A percentile compares a stretch with the other conserved stretches of the same genome.
phyloP scores from a whole-genome alignment of 2,329 filamentous ascomycete species.

The Fusarium ramigenum region DNA sequence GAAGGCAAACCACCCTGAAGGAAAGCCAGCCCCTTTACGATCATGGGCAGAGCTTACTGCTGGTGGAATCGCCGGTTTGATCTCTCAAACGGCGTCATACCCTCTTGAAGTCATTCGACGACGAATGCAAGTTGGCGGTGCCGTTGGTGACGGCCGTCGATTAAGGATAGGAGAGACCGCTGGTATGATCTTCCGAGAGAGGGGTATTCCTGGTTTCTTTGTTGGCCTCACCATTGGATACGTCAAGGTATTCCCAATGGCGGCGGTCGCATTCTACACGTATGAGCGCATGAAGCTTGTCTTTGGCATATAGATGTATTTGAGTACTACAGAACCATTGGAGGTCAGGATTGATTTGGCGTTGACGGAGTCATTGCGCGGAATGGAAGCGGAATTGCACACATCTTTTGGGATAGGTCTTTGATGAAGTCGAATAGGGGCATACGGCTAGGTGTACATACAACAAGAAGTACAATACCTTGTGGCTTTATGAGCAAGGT shows the following conservation, averaged over 20 bases:
- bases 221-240: constrained; percentile 95
- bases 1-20: constrained; percentile 60
- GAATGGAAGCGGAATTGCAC: constrained; percentile 23
- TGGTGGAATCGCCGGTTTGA: constrained; percentile 85
- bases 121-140: constrained; percentile 95
- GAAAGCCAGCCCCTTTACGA: constrained; percentile 76
- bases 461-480: constrained; percentile 3
- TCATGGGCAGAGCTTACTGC: constrained; percentile 88
- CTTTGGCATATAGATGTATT: constrained; percentile 67
- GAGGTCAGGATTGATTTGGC: constrained; percentile 27
- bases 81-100: constrained; percentile 93
- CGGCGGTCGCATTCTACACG: constrained; percentile 73
- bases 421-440: constrained; percentile 1
- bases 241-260: constrained; percentile 92
- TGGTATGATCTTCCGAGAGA: constrained; percentile 76
- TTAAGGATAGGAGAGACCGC: constrained; percentile 83
- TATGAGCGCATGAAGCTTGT: constrained; percentile 71
- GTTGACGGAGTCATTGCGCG: constrained; percentile 37
- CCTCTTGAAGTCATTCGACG: constrained; percentile 91
- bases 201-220: constrained; percentile 84
- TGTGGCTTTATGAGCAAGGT: background rate
- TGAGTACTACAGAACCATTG: constrained; percentile 4
- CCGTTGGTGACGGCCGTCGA: constrained; percentile 87
- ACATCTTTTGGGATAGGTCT: constrained; percentile 21
- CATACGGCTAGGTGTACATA: constrained; percentile 23